These are phyloP conservation scores for Phylloporus arenicola DNA, from an alignment of 768 basidiomycete genomes.

Conservation along the genomic window DNA sequence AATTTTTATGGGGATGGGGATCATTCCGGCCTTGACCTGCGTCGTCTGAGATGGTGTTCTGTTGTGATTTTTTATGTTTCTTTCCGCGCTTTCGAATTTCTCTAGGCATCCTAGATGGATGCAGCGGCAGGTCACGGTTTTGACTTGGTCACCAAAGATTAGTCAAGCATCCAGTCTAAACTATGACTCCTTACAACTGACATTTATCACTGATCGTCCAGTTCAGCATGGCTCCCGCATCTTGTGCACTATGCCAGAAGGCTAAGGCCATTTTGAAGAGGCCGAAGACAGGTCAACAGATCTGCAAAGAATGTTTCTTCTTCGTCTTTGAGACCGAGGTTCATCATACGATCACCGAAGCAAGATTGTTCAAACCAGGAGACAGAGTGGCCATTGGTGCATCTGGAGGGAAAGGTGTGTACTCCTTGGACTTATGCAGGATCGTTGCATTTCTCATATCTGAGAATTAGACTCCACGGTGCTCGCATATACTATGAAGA, in stretches of 20 bases:
- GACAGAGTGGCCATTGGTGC: slow-evolving; percentile 97
- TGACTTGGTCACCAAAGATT: not conserved
- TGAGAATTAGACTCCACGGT: slow-evolving; percentile 83
- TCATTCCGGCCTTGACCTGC: slow-evolving; percentile 4
- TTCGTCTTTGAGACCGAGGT: slow-evolving; percentile 97
- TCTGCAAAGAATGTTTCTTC: slow-evolving; percentile 95
- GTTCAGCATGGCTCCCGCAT: slow-evolving; percentile 67
- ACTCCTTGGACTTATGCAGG: not conserved
- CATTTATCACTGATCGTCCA: not conserved
- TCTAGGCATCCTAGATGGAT: slow-evolving; percentile 51
- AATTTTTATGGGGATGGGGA: slow-evolving; percentile 2
- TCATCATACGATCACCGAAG: slow-evolving; percentile 87
- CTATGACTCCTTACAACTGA: not conserved
- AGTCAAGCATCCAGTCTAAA: not conserved
- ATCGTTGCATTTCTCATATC: slow-evolving; percentile 1
- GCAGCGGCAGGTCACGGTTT: too few relatives aligned
- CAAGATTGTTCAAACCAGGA: slow-evolving; percentile 78
- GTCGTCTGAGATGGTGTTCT: slow-evolving; percentile 10
- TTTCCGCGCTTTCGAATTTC: slow-evolving; percentile 75
- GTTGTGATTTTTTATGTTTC: slow-evolving; percentile 55
- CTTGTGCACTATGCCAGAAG: slow-evolving; percentile 71
- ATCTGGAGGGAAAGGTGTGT: slow-evolving; percentile 91
- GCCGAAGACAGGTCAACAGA: slow-evolving; percentile 96
- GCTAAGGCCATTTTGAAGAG: slow-evolving; percentile 84
- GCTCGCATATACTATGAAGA: slow-evolving; percentile 94